A percentile compares a stretch with the other conserved stretches of the same genome.
Conservation (phyloP, 1,139 yeast species). For the Candida smagusa region DNA sequence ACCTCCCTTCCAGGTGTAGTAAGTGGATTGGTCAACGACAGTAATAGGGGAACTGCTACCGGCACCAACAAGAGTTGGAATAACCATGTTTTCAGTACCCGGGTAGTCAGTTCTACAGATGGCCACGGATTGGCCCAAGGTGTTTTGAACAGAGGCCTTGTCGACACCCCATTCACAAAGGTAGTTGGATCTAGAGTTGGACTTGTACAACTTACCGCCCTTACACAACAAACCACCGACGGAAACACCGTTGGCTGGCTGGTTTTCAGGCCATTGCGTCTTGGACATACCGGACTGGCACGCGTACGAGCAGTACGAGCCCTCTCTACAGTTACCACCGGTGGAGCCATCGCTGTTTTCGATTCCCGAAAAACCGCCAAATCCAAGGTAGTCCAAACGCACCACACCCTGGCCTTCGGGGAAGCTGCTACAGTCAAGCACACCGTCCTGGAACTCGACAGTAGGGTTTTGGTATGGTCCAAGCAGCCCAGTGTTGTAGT, state of each 20-base stretch:
- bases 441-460: slow-evolving; percentile 74
- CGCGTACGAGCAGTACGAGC: slow-evolving; percentile 93
- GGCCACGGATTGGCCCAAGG: slow-evolving; percentile 65
- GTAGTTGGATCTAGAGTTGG: slow-evolving; percentile 58
- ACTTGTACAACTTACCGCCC: slow-evolving; percentile 73
- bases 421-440: slow-evolving; percentile 68
- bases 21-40: slow-evolving; percentile 71
- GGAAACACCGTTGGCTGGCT: slow-evolving; percentile 84
- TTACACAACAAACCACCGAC: slow-evolving; percentile 87
- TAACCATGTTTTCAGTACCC: slow-evolving; percentile 96
- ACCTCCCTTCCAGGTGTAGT: slow-evolving; percentile 81
- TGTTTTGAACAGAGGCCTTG: slow-evolving; percentile 65
- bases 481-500: slow-evolving; percentile 22
- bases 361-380: slow-evolving; percentile 93
- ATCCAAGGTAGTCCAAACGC: slow-evolving; percentile 72
- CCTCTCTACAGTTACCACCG: slow-evolving; percentile 71
- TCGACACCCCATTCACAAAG: slow-evolving; percentile 84
- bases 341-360: slow-evolving; percentile 58
- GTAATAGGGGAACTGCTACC: slow-evolving; percentile 67
- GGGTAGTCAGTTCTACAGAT: slow-evolving; percentile 98
- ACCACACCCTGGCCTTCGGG: slow-evolving; percentile 93
- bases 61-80: slow-evolving; percentile 78
- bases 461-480: slow-evolving; percentile 51
- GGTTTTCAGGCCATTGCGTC: slow-evolving; percentile 91
- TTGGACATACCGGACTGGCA: slow-evolving; percentile 96